Evolutionary conservation across 2,329 filamentous ascomycete species (phyloP).

Genomic region (Mollisiaceae sp.): DNA sequence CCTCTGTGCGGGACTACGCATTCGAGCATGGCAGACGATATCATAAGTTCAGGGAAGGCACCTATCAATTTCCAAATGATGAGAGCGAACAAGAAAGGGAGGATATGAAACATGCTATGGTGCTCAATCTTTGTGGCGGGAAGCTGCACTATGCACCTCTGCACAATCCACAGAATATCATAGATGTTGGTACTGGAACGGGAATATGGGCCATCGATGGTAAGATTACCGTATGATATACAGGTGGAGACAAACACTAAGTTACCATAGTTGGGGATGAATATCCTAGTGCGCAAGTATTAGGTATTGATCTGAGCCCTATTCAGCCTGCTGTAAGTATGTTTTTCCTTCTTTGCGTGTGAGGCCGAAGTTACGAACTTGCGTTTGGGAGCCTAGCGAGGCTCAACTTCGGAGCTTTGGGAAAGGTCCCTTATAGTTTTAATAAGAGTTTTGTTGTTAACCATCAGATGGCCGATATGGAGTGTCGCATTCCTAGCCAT

Average conservation of each 20-base stretch:
- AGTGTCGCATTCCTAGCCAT: too few relatives aligned
- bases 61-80: constrained; percentile 3
- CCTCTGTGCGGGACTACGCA: constrained; percentile 4
- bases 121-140: constrained; percentile 1
- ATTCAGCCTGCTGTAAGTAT: constrained; percentile 32
- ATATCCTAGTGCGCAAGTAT: constrained; percentile 36
- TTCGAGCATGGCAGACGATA: constrained; percentile 6
- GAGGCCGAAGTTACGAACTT: constrained; percentile 29
- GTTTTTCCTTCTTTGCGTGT: constrained; percentile 33
- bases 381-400: too few relatives aligned
- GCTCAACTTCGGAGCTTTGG: too few relatives aligned
- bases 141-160: background rate
- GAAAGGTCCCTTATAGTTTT: too few relatives aligned
- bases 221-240: background rate
- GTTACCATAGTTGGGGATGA: constrained; percentile 30
- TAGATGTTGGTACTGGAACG: constrained; percentile 45
- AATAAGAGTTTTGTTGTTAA: too few relatives aligned
- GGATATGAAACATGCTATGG: constrained; percentile 6
- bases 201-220: constrained; percentile 45
- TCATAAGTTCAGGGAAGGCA: constrained; percentile 6
- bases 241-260: constrained; percentile 20
- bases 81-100: constrained; percentile 6
- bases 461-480: too few relatives aligned
- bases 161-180: constrained; percentile 8
- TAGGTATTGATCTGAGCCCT: constrained; percentile 39